Evolutionary conservation across 2,329 filamentous ascomycete genomes (phyloP).

Genomic region (Hypoxylon sp.): DNA sequence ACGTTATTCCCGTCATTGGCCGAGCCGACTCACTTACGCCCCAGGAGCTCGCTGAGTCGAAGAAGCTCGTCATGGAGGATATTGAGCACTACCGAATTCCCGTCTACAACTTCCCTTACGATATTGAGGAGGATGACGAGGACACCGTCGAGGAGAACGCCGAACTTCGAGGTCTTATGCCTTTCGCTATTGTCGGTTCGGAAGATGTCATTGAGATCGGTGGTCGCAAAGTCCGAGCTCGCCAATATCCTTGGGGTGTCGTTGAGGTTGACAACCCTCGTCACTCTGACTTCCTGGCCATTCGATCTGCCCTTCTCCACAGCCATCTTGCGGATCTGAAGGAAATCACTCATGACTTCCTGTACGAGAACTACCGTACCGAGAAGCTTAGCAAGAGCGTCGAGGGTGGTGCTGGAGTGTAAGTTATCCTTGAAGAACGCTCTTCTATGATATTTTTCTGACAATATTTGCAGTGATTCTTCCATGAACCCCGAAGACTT

Average conservation of each 20-base stretch:
- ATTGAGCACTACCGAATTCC: constrained; percentile 99
- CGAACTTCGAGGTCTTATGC: constrained; percentile 96
- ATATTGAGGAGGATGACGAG: constrained; percentile 99
- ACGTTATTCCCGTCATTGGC: constrained; percentile 98
- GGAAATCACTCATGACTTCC: constrained; percentile 99
- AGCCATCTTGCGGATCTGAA: constrained; percentile 98
- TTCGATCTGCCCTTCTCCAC: constrained; percentile 95
- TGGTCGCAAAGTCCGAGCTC: constrained; percentile 90
- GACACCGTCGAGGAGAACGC: constrained; percentile 99
- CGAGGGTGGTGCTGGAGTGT: constrained; percentile 89
- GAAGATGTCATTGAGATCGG: constrained; percentile 96
- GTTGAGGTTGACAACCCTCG: constrained; percentile 99
- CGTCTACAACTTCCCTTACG: constrained; percentile 99
- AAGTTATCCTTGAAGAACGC: constrained; percentile 65
- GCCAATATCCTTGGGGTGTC: constrained; percentile 99
- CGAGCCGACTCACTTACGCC: constrained; percentile 98
- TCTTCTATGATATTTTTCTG: constrained; percentile 47
- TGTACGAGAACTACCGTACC: constrained; percentile 99
- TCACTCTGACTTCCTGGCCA: constrained; percentile 98
- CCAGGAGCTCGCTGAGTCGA: constrained; percentile 96
- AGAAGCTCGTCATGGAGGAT: constrained; percentile 99
- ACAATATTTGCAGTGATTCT: constrained; percentile 71
- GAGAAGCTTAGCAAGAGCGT: constrained; percentile 99
- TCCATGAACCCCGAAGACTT: constrained; percentile 99
- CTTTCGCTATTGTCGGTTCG: constrained; percentile 97